Evolutionary conservation across 805 yeast species (phyloP), one percentile per base, ranked within the genome.

Genomic region (Candida methanosorbosa): DNA sequence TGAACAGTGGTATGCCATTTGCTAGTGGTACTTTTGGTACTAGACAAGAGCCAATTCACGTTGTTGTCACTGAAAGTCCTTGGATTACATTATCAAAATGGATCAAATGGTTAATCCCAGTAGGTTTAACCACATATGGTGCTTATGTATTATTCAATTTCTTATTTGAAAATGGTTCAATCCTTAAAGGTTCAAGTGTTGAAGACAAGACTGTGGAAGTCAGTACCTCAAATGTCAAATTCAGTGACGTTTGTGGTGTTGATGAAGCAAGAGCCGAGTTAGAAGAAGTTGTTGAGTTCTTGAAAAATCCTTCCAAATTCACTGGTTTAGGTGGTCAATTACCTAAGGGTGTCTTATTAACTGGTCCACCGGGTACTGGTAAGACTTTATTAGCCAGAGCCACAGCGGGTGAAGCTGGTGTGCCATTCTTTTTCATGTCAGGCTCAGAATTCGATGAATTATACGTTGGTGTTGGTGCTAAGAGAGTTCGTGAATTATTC

Each of bases 351-450:
- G 95, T 92, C 6, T 65, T 92, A 39, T 68, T 90, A 44, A 92
- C 97, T 11, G 98, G 98, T 30, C 98, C 98, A 26, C 98, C 98
- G 28, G 98, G 98, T 62, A 90, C 98, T 5, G 98, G 98, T 74
- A 90, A 92, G 58, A 92, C 98, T 1, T 67, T 90, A 45, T 72
- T 92, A 43, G 97, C 97, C 0, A 77, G 97, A 49, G 97, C 98
- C 20, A 94, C 96, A 21, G 98, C 98, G 7, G 97, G 97, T 43
- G 97, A 90, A 61, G 97, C 98, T 6, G 97, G 95, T 37, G 97
- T 92, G 18, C 98, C 97, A 29, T 92, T 92, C 55, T 90, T 88
- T 62, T 90, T 90, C 61, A 90, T 92, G 97, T 84, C 95, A 5
- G 98, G 98, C 31, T 85, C 96, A 1, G 98, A 92, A 57, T 92